Base-by-base conservation (phyloP, 75 land plant species). In the Pseudotsuga menziesii region DNA sequence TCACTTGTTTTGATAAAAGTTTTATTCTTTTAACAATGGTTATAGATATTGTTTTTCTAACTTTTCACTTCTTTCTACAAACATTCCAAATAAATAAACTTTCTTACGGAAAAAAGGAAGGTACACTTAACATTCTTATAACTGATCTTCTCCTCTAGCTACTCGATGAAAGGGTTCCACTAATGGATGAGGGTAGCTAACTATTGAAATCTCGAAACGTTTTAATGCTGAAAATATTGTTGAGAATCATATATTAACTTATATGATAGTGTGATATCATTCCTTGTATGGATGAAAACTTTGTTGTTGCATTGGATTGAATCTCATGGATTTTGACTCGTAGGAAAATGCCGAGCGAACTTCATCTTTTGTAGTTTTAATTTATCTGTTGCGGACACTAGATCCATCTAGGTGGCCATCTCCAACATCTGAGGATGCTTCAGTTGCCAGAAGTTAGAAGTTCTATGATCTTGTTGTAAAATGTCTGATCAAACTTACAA, bases 271-370 rank as follows among this genome's bases (percentile, higher is more conserved):
- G 29, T 69, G 29, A 54, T 76, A 41, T 78, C 26, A 55, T 57
- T 23, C 20, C 29, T 76, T 56, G 5, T 61, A 16, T 22, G 41
- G 23, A 39, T 69, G 72, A 69, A 69, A 69, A 14, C 52, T 41
- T 0, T 13, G 54, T 48, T 9, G 9, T 48, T 48, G 54, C 54
- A 9, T 48, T 48, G 54, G 54, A 48, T 48, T 22, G n/a, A 41
- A 69, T 35, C n/a, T 36, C 41, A 0, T 41, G 48, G 48, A 69
- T 41, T 23, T 17, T 26, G 39, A 25, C 57, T 84, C 57, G 20
- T 98, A 97, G 99, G 99, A 97, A 77, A 97, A 97, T 85, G 99
- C 98, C 17, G 98, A 95, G 23, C 92, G 99, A 32, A 97, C 99
- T 20, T 89, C 98, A 56, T 94, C 99, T 52, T 97, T 97, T 86